Base-by-base conservation (phyloP, 2,329 filamentous ascomycete species). In the Fusarium sp. region DNA sequence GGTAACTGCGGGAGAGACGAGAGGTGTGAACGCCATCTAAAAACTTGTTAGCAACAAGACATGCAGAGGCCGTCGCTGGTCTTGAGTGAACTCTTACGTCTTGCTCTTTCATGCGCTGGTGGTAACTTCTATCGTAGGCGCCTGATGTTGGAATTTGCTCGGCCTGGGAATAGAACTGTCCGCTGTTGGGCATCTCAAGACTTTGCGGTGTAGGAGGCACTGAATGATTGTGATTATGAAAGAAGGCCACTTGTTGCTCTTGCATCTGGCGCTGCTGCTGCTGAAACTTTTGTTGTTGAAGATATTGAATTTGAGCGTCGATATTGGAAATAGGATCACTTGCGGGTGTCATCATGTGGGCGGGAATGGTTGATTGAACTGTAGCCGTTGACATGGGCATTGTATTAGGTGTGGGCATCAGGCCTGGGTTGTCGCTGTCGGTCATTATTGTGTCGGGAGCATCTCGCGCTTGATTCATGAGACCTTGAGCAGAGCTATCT, bases 1-100 rank as follows among this genome's bases (percentile, higher is more conserved):
- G 4, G 93, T 95, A 45, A 95, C 92, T 7, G 92, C 93, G n/a
- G 93, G 93, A 20, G 93, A 95, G 14, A 93, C 92, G 33, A 95
- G 86, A 2, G 93, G 93, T 5, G 93, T 95, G 77, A 95, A 95
- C 13, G 90, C 85, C 87, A 93, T 90, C 89, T 92, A 76, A 32
- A 73, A 68, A 71, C 35, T 50, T 32, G 54, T 56, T 50, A 77
- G 74, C 49, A 64, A 49, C 23, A 18, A 40, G 35, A 35, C 30
- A 15, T 26, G 11, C 11, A 5, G 37, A 58, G 41, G 23, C 18
- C 20, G 23, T 12, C 7, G 33, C 27, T 14, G 33, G 48, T 15
- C 35, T 23, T 38, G 40, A 35, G 37, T 42, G 18, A 23, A 30
- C 46, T 82, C 87, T 77, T 79, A 88, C 88, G 78, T 91, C 91